Evolutionary conservation across 1,139 yeast species (phyloP).

Genomic region (Pichia sp.): DNA sequence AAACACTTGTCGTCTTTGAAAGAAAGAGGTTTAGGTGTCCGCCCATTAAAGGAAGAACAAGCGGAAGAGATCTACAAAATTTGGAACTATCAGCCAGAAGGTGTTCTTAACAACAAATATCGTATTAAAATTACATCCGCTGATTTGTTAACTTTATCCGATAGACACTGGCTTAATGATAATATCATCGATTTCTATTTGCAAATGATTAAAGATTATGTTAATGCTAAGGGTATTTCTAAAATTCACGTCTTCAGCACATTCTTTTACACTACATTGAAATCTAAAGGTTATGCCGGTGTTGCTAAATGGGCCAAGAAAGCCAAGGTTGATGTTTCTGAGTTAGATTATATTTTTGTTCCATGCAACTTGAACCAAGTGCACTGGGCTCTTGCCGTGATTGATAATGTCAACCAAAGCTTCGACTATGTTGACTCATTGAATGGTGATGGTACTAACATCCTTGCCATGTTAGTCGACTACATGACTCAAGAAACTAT

Average conservation of each 20-base stretch:
- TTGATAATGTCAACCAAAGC: conserved; percentile 57
- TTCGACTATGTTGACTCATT: conserved; percentile 81
- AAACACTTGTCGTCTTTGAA: conserved; percentile 36
- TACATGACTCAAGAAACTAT: conserved; percentile 62
- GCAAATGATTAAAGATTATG: conserved; percentile 73
- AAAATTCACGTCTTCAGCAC: conserved; percentile 76
- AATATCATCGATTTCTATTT: conserved; percentile 84
- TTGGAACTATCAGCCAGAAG: conserved; percentile 34
- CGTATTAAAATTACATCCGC: conserved; percentile 60
- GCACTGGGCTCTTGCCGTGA: conserved; percentile 92
- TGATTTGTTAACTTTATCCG: conserved; percentile 71
- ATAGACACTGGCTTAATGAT: conserved; percentile 86
- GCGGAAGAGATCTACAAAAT: conserved; percentile 36
- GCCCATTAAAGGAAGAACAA: conserved; percentile 34
- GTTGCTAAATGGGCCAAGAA: conserved; percentile 92
- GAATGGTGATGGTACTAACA: conserved; percentile 55
- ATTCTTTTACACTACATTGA: conserved; percentile 76
- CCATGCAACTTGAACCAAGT: conserved; percentile 83
- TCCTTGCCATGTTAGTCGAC: conserved; percentile 51
- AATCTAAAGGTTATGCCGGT: conserved; percentile 71
- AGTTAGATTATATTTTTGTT: conserved; percentile 63
- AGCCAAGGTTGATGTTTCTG: conserved; percentile 66
- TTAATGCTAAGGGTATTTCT: conserved; percentile 61
- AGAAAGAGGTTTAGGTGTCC: conserved; percentile 26
- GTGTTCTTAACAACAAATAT: conserved; percentile 39